These are phyloP conservation scores for Vaccinium macrocarpon DNA, from an alignment of 148 eudicot genomes.

Conservation along the genomic window DNA sequence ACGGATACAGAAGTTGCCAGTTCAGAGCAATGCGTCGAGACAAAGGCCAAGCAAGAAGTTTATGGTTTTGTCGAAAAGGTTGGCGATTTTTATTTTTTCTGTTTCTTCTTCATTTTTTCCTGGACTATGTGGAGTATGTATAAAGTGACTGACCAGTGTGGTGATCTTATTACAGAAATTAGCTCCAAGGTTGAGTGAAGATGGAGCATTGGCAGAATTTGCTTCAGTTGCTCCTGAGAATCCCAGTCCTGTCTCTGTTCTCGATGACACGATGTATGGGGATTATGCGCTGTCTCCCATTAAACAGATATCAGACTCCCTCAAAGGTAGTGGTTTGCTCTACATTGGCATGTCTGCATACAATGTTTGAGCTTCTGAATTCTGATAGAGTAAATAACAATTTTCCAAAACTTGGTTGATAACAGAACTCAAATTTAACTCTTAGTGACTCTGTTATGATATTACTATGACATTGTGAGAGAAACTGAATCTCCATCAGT, in stretches of 20 bases:
- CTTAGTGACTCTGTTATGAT: neutral
- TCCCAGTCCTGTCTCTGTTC: conserved; percentile 89
- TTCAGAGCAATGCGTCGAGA: conserved; percentile 28
- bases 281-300: conserved; percentile 69
- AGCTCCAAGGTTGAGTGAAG: conserved; percentile 37
- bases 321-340: conserved; percentile 43
- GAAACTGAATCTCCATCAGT: neutral
- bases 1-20: conserved; percentile 31
- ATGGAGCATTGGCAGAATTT: conserved; percentile 32
- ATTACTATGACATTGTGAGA: neutral
- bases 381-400: neutral
- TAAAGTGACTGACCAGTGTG: conserved; percentile 12
- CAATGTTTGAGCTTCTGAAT: neutral
- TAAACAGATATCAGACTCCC: conserved; percentile 41
- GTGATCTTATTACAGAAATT: conserved; percentile 40
- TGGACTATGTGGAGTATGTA: neutral
- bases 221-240: conserved; percentile 47
- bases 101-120: neutral
- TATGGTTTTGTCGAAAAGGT: conserved; percentile 39
- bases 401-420: neutral
- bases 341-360: neutral
- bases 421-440: neutral
- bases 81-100: conserved; percentile 17
- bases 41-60: conserved; percentile 25
- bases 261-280: conserved; percentile 50